Percentiles rank a stretch among this genome's conserved stretches.
Evolutionary conservation across 768 basidiomycete genomes (phyloP).

Genomic region (Cubamyces lactineus): DNA sequence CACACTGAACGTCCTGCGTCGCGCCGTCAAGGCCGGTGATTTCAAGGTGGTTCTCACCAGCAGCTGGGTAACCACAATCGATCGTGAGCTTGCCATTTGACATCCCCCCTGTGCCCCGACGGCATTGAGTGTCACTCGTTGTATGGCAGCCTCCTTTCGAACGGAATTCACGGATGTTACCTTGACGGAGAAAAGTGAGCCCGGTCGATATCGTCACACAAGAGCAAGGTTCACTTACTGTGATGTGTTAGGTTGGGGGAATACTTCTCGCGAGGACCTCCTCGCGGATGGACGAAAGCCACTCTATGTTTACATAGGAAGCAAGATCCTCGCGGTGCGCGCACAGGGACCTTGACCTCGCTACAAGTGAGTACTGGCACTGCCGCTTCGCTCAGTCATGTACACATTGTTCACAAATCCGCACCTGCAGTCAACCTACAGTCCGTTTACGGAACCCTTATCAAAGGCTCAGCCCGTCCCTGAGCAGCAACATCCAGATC

Average conservation of each 20-base stretch:
- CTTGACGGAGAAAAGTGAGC: constrained; percentile 34
- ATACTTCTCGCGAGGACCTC: constrained; percentile 36
- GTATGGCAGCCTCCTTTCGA: constrained; percentile 16
- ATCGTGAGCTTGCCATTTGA: neutral
- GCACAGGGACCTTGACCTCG: constrained; percentile 33
- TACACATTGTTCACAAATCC: too few species aligned
- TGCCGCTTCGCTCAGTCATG: too few species aligned
- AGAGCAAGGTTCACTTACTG: too few species aligned
- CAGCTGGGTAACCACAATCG: constrained; percentile 37
- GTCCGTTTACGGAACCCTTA: constrained; percentile 34
- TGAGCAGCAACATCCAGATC: constrained; percentile 32
- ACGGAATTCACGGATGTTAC: constrained; percentile 14
- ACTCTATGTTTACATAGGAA: constrained; percentile 40
- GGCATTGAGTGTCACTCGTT: neutral
- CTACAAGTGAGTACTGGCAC: constrained; percentile 22
- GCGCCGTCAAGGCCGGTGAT: constrained; percentile 43
- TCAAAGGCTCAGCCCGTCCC: constrained; percentile 16
- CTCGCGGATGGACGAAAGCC: constrained; percentile 25
- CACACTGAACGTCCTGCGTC: constrained; percentile 41
- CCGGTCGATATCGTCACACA: too few species aligned
- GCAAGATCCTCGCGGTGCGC: constrained; percentile 40
- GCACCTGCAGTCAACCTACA: constrained; percentile 34
- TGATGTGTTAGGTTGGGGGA: constrained; percentile 38
- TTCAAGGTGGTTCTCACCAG: constrained; percentile 45
- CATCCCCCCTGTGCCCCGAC: too few species aligned